These are phyloP conservation scores for Discostella pseudostelligera DNA, from an alignment of 108 stramenopile genomes.

Conservation along the genomic window DNA sequence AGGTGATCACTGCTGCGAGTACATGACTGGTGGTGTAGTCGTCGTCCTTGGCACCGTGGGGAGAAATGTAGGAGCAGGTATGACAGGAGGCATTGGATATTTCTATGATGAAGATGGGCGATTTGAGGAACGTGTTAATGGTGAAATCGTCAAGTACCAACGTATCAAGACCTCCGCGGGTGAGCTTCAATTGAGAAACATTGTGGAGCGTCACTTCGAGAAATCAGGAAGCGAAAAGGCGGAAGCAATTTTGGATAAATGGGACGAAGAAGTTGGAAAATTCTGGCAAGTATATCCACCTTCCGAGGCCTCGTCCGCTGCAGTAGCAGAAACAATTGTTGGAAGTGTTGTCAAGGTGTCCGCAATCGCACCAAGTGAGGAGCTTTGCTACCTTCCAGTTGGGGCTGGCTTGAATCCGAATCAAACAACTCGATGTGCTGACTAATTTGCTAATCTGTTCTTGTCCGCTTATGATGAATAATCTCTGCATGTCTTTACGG, in stretches of 20 bases:
- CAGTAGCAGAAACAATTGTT: slow-evolving; percentile 50
- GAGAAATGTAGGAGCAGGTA: slow-evolving; percentile 94
- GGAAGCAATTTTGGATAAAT: slow-evolving; percentile 82
- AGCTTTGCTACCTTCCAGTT: slow-evolving; percentile 83
- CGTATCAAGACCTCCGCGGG: slow-evolving; percentile 68
- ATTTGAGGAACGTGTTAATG: slow-evolving; percentile 85
- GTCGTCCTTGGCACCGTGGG: slow-evolving; percentile 91
- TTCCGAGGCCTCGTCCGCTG: slow-evolving; percentile 67
- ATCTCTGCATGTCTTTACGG: too few relatives aligned
- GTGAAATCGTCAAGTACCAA: slow-evolving; percentile 88
- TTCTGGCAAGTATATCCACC: slow-evolving; percentile 93
- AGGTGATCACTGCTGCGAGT: slow-evolving; percentile 96
- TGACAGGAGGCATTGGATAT: slow-evolving; percentile 94
- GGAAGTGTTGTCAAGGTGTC: slow-evolving; percentile 56
- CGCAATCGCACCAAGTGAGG: slow-evolving; percentile 78
- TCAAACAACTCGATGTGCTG: slow-evolving; percentile 83
- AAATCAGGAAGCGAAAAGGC: slow-evolving; percentile 89
- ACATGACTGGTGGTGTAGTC: slow-evolving; percentile 96
- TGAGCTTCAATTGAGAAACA: slow-evolving; percentile 71
- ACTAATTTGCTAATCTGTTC: slow-evolving; percentile 43
- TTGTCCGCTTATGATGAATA: too few relatives aligned
- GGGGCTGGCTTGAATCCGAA: slow-evolving; percentile 67
- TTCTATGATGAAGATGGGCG: slow-evolving; percentile 85
- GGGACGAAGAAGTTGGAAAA: slow-evolving; percentile 71
- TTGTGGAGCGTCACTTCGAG: slow-evolving; percentile 88